Percentiles rank a stretch among this genome's conserved stretches.
Evolutionary conservation across 1,284 basidiomycete genomes (phyloP).

Genomic region (Ustilago cynodontis): DNA sequence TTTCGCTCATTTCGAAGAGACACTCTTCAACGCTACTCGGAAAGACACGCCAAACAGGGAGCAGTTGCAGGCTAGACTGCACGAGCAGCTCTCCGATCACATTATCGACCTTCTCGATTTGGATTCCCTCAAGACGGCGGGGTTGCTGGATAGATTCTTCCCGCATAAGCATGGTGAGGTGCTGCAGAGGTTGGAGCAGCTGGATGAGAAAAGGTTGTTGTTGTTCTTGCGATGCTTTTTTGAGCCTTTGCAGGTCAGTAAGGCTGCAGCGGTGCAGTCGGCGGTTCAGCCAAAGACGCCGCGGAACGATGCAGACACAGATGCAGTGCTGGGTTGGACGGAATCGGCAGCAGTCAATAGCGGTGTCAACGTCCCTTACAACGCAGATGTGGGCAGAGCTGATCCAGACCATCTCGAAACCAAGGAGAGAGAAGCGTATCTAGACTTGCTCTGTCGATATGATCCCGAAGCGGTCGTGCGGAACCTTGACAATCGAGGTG

Average conservation of each 20-base stretch:
- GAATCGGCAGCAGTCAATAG: neutral
- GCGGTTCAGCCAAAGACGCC: conserved; percentile 14
- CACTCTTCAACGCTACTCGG: conserved; percentile 39
- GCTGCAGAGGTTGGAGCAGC: conserved; percentile 64
- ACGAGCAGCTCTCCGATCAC: conserved; percentile 41
- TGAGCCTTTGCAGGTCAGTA: conserved; percentile 73
- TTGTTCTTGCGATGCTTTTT: conserved; percentile 84
- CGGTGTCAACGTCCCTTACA: conserved; percentile 11
- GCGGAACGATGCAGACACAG: conserved; percentile 9
- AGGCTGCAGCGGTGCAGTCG: conserved; percentile 69
- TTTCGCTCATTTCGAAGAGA: conserved; percentile 48
- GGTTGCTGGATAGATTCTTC: conserved; percentile 78
- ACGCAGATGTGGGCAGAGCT: conserved; percentile 34
- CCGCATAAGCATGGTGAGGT: conserved; percentile 75
- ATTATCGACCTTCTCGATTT: conserved; percentile 74
- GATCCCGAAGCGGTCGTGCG: conserved; percentile 78
- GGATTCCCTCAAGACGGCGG: conserved; percentile 78
- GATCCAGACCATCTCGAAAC: conserved; percentile 72
- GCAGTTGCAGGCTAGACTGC: conserved; percentile 26
- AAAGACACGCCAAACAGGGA: conserved; percentile 15
- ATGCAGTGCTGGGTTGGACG: conserved; percentile 65
- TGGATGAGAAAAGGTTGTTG: conserved; percentile 76
- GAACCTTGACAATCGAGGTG: conserved; percentile 77
- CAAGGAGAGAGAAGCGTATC: conserved; percentile 76
- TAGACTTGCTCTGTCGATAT: conserved; percentile 80